Evolutionary conservation across 2,329 filamentous ascomycete genomes (phyloP).

Genomic region (Albifimbria verrucaria): DNA sequence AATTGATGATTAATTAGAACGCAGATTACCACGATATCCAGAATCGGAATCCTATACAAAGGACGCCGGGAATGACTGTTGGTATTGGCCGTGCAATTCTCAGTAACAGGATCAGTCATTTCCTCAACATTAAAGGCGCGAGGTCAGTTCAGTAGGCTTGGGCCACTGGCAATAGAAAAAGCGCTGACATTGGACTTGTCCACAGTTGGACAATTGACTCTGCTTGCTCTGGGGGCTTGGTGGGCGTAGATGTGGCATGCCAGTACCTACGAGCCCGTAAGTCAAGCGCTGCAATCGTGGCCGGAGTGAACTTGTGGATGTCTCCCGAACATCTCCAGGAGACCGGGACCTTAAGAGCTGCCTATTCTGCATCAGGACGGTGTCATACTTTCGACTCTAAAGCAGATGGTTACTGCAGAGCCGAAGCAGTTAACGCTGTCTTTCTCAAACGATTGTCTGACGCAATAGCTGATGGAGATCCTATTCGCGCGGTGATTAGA

Average conservation of each 20-base stretch:
- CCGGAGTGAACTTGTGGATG: conserved; percentile 39
- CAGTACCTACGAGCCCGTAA: conserved; percentile 10
- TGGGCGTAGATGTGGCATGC: conserved; percentile 41
- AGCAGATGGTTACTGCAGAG: conserved; percentile 43
- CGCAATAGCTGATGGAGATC: conserved; percentile 39
- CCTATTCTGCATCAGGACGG: conserved; percentile 17
- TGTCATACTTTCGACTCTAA: conserved; percentile 30
- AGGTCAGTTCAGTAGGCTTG: background rate
- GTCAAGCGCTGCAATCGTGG: conserved; percentile 27
- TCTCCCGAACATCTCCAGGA: conserved; percentile 40
- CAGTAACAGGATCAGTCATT: conserved; percentile 44
- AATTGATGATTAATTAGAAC: background rate
- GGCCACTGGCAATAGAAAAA: no score
- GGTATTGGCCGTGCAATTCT: conserved; percentile 40
- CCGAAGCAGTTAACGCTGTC: conserved; percentile 39
- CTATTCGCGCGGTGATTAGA: conserved; percentile 27
- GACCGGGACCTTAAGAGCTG: conserved; percentile 36
- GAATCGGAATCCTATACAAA: conserved; percentile 34
- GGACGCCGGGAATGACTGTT: conserved; percentile 36
- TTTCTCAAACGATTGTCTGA: conserved; percentile 40
- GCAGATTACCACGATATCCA: conserved; percentile 35
- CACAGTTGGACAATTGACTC: conserved; percentile 47
- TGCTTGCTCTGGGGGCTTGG: conserved; percentile 45
- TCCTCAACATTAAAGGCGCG: conserved; percentile 43
- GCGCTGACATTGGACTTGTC: no score